These are phyloP conservation scores for Francoa sonchifolia DNA, from an alignment of 441 rosid genomes.

Conservation along the genomic window DNA sequence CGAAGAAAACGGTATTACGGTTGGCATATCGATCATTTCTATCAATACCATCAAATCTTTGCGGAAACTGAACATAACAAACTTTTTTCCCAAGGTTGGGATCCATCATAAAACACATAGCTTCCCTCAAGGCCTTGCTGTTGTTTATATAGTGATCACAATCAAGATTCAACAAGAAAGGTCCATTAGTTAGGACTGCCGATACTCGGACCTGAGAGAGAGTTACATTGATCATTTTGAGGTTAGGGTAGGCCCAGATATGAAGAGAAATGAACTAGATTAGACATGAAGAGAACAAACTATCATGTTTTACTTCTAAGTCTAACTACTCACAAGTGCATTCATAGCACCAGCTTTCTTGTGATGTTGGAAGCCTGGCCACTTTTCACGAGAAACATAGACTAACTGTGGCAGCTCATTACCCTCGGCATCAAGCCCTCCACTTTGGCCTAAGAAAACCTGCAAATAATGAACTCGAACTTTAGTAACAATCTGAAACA, in stretches of 20 bases:
- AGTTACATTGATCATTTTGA: slow-evolving; percentile 7
- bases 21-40: slow-evolving; percentile 89
- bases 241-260: too few relatives aligned
- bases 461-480: slow-evolving; percentile 19
- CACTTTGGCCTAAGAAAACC: slow-evolving; percentile 97
- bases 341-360: slow-evolving; percentile 99
- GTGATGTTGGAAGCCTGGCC: slow-evolving; percentile 97
- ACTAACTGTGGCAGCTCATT: slow-evolving; percentile 92
- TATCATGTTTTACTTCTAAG: too few relatives aligned
- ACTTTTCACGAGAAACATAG: slow-evolving; percentile 96
- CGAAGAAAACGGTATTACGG: slow-evolving; percentile 93
- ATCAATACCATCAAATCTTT: slow-evolving; percentile 96
- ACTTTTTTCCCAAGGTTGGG: slow-evolving; percentile 93
- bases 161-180: slow-evolving; percentile 96
- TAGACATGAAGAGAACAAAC: slow-evolving; percentile 4
- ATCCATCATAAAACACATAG: slow-evolving; percentile 98
- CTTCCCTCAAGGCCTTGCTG: slow-evolving; percentile 93
- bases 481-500: too few relatives aligned
- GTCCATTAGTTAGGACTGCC: slow-evolving; percentile 96
- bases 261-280: background rate
- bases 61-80: slow-evolving; percentile 96
- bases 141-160: slow-evolving; percentile 98
- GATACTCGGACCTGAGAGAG: slow-evolving; percentile 79
- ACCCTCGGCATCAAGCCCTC: slow-evolving; percentile 93
- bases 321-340: slow-evolving; percentile 59